Base-by-base conservation (phyloP, 768 basidiomycete genomes). In the Macrolepiota dolichaula region DNA sequence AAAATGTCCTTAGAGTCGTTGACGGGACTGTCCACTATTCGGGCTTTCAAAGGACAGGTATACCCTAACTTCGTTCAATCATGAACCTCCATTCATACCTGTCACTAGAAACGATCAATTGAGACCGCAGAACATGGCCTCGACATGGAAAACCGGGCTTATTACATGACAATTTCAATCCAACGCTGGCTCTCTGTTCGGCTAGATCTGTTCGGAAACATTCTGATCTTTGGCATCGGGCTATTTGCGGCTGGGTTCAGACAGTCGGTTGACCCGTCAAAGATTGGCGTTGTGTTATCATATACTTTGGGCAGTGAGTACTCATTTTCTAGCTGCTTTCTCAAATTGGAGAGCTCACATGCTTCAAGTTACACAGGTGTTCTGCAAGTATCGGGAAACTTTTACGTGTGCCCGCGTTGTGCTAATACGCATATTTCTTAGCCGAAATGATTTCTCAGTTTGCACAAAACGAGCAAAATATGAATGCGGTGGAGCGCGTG, bases 401-500 rank as follows among this genome's bases (percentile, higher is more conserved):
- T 25, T 38, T 54, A 17, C 32, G 53, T 55, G 42, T n/a, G 5
- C 11, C 11, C 11, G 10, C 27, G 29, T 32, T 32, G 22, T 62
- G 49, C 42, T 57, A 53, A 49, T 17, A 63, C 17, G 47, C 11
- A 52, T 13, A 24, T 22, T 46, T 54, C 50, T 67, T 13, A 85
- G 82, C 84, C 4, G 77, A 84, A 62, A 78, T 86, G 70, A 77
- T 87, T 15, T 75, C 80, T 1, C 74, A 78, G 32, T 87, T 83
- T 65, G 85, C 86, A 4, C 75, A 78, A 63, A 85, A 81, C 63
- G 86, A 87, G 67, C 85, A 87, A 69, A 85, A 86, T 67, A 88
- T 89, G 82, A 89, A 89, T 65, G 82, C 85, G 0, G 87, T 87
- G 6, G 89, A 91, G 67, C 81, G 89, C 19, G 76, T 91, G 3